A percentile compares a stretch with the other conserved stretches of the same genome.
phyloP scores from a whole-genome alignment of 1,284 basidiomycete species.

The Tilletia walkeri region DNA sequence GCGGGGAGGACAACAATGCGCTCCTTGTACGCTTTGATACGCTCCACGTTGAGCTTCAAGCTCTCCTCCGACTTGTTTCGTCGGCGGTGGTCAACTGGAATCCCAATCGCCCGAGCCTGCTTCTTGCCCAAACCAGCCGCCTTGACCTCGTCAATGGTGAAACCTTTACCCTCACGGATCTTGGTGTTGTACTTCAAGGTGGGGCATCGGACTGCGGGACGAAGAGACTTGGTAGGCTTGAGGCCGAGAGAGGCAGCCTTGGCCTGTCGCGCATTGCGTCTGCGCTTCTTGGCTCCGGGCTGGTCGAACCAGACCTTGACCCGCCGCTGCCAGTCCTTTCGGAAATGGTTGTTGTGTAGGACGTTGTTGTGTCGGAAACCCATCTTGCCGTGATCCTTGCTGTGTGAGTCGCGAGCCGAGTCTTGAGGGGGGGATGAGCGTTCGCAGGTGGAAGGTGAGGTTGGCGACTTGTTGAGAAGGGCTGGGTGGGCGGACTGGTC shows the following conservation, averaged over 20 bases:
- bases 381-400: constrained; percentile 4
- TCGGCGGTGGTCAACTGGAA: constrained; percentile 95
- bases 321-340: constrained; percentile 77
- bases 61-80: constrained; percentile 96
- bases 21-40: constrained; percentile 88
- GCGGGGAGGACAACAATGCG: constrained; percentile 80
- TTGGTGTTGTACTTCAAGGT: constrained; percentile 99
- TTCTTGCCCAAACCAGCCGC: constrained; percentile 93
- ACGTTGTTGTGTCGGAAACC: constrained; percentile 49
- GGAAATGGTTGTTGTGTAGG: constrained; percentile 78
- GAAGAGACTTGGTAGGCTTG: constrained; percentile 84
- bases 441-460: background rate
- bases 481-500: no score
- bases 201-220: constrained; percentile 93
- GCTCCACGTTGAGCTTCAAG: constrained; percentile 90
- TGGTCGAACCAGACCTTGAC: constrained; percentile 99
- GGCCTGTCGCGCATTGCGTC: constrained; percentile 85
- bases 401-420: background rate
- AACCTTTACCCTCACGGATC: constrained; percentile 93
- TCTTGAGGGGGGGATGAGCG: background rate
- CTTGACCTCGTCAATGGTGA: constrained; percentile 93
- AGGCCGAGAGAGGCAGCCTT: constrained; percentile 91
- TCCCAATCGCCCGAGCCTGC: constrained; percentile 87
- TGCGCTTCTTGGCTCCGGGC: constrained; percentile 93
- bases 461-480: background rate